These are phyloP conservation scores for Clonostachys rosea DNA, from an alignment of 2,329 filamentous ascomycete species.

Conservation along the genomic window DNA sequence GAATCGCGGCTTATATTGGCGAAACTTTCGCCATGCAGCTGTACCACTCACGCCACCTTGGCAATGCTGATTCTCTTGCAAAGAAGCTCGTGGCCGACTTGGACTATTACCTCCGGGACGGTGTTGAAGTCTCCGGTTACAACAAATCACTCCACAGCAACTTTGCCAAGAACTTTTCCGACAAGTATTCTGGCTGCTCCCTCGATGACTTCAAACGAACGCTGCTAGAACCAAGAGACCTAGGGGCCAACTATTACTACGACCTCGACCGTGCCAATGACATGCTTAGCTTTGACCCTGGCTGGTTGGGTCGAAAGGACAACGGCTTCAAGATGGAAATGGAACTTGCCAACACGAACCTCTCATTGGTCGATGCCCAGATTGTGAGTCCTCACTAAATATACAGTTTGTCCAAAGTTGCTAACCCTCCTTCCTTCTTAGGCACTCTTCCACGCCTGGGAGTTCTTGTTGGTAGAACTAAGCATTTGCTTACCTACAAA, in stretches of 20 bases:
- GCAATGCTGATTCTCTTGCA: constrained; percentile 60
- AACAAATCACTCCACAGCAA: constrained; percentile 85
- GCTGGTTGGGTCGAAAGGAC: constrained; percentile 66
- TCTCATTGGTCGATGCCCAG: constrained; percentile 90
- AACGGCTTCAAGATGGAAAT: constrained; percentile 81
- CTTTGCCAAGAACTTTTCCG: constrained; percentile 77
- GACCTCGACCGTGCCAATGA: constrained; percentile 70
- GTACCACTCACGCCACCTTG: constrained; percentile 76
- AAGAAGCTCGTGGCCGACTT: constrained; percentile 70
- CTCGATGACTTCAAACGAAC: constrained; percentile 81
- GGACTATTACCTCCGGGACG: constrained; percentile 75
- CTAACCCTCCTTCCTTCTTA: constrained; percentile 23
- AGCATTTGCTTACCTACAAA: constrained; percentile 56
- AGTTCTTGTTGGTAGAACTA: constrained; percentile 79
- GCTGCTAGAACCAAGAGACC: constrained; percentile 54
- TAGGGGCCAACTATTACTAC: constrained; percentile 81
- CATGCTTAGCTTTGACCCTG: constrained; percentile 71
- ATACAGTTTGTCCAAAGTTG: neutral
- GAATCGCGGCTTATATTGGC: constrained; percentile 75
- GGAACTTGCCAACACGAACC: constrained; percentile 79
- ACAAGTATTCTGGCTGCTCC: constrained; percentile 68
- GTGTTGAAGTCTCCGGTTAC: constrained; percentile 74
- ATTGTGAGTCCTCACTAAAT: constrained; percentile 51
- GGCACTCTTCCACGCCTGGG: constrained; percentile 85
- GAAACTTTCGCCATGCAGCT: constrained; percentile 90